Conservation (phyloP, 129 eudicot species). For the Flaveria ramosissima region DNA sequence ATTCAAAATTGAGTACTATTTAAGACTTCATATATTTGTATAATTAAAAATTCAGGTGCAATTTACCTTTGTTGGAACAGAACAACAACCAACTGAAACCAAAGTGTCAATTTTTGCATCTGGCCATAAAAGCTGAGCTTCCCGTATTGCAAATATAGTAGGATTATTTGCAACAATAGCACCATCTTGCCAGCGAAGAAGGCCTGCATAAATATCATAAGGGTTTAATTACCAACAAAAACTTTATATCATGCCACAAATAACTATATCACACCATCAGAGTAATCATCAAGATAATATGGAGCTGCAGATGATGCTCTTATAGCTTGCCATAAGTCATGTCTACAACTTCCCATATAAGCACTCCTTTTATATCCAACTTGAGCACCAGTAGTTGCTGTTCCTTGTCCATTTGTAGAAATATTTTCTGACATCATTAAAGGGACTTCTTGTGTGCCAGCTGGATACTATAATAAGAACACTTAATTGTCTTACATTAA, state of each 20-base stretch:
- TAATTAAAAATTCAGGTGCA: conserved; percentile 10
- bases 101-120: conserved; percentile 85
- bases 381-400: conserved; percentile 65
- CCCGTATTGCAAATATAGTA: conserved; percentile 87
- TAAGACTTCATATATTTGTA: background rate
- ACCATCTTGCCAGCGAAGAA: conserved; percentile 97
- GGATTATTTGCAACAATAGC: conserved; percentile 98
- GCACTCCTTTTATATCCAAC: conserved; percentile 85
- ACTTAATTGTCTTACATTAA: background rate
- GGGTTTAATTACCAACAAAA: conserved; percentile 4
- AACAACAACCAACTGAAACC: conserved; percentile 95
- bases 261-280: conserved; percentile 61
- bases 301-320: conserved; percentile 99
- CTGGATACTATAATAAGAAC: conserved; percentile 72
- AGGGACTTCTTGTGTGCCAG: conserved; percentile 95
- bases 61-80: conserved; percentile 91
- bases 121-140: conserved; percentile 98
- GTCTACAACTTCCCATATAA: conserved; percentile 93
- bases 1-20: background rate
- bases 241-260: background rate
- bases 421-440: conserved; percentile 63
- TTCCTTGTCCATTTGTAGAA: conserved; percentile 60
- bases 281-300: conserved; percentile 96
- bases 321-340: conserved; percentile 94
- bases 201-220: conserved; percentile 41